These are phyloP conservation scores for Puccinia novopanici DNA, from an alignment of 1,284 basidiomycete species.

Conservation along the genomic window DNA sequence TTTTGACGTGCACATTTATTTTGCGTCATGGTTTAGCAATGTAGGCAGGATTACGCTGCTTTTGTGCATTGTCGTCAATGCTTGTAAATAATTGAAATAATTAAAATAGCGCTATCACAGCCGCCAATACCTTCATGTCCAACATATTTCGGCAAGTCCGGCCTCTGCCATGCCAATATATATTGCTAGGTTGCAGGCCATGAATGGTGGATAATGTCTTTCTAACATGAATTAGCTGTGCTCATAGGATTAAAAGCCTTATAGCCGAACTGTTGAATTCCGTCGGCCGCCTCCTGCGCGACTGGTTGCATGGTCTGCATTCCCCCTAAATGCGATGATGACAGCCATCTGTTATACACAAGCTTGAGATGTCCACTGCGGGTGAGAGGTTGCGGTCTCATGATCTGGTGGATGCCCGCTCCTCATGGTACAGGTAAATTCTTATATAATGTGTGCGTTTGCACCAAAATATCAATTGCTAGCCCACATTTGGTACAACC, in stretches of 20 bases:
- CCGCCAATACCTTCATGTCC: no score
- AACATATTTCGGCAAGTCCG: no score
- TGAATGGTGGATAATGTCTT: no score
- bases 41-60: no score
- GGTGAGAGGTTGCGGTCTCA: background rate
- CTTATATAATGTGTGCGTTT: background rate
- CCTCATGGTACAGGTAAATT: no score
- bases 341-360: background rate
- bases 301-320: background rate
- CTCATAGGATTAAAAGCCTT: background rate
- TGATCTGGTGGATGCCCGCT: background rate
- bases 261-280: background rate
- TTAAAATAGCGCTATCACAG: no score
- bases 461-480: background rate
- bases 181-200: no score
- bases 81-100: no score
- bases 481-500: background rate
- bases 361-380: background rate
- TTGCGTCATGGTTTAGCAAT: no score
- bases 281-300: background rate
- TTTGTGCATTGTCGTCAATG: no score
- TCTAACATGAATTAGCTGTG: background rate
- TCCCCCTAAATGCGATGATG: background rate
- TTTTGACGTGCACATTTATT: no score
- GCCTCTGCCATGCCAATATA: no score